These are phyloP conservation scores for Dioscorea zingiberensis DNA, from an alignment of 106 monocot genomes.

Conservation along the genomic window DNA sequence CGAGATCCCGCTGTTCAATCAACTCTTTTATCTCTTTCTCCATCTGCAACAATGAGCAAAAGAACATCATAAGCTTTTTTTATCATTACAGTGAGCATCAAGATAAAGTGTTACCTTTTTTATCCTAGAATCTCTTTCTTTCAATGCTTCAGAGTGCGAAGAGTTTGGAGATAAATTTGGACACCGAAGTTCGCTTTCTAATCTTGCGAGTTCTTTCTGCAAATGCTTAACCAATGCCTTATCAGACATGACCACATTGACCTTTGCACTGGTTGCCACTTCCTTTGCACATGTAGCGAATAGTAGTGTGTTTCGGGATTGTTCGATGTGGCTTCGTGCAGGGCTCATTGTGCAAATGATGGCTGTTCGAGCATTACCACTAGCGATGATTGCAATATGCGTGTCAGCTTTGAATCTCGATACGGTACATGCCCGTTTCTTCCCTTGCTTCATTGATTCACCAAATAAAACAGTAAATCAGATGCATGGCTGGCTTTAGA, in stretches of 20 bases:
- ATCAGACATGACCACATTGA: conserved; percentile 89
- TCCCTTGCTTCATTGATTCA: conserved; percentile 42
- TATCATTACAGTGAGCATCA: no score
- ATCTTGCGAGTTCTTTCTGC: conserved; percentile 67
- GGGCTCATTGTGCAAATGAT: conserved; percentile 86
- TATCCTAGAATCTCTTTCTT: conserved; percentile 73
- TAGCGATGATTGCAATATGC: conserved; percentile 55
- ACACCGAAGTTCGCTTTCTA: conserved; percentile 70
- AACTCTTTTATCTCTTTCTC: conserved; percentile 83
- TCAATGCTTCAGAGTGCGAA: conserved; percentile 37
- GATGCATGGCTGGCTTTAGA: background rate
- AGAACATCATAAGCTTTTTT: background rate
- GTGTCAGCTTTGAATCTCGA: conserved; percentile 75
- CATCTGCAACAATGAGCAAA: conserved; percentile 41
- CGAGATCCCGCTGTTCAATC: conserved; percentile 74
- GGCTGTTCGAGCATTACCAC: conserved; percentile 69
- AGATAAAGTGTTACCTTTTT: conserved; percentile 72
- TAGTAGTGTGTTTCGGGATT: conserved; percentile 56
- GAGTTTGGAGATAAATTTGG: conserved; percentile 21
- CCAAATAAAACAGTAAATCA: background rate
- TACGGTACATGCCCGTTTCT: conserved; percentile 69
- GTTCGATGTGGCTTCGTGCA: conserved; percentile 63
- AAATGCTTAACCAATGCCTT: conserved; percentile 83
- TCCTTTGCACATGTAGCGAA: conserved; percentile 78
- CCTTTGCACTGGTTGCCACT: conserved; percentile 48